Base-by-base conservation (phyloP, 2,329 filamentous ascomycete species). In the Botrytis cinerea region DNA sequence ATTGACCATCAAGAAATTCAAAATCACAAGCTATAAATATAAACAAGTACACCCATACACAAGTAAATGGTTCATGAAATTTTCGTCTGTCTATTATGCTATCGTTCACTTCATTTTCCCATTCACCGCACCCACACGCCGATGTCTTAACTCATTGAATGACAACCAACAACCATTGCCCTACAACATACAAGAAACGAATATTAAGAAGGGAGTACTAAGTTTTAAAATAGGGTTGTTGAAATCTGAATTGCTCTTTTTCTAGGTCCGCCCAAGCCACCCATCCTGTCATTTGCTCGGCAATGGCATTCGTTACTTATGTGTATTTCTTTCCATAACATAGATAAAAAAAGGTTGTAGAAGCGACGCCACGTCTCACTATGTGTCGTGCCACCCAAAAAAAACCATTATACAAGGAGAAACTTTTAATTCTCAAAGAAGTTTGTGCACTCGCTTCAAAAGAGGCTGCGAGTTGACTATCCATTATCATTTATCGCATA, bases 101-200 rank as follows among this genome's bases (percentile, higher is more conserved):
- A 68, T 68, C 66, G 40, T 68, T 68, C 46, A 68, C 48, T 57
- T 68, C 72, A 64, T 64, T 35, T 51, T 57, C 60, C 70, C 61
- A 16, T 40, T 71, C 59, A 46, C 71, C 59, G 28, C 57, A 67
- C 62, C 71, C 70, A 57, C 48, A 57, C 48, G 69, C 57, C 70
- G 43, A 45, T 48, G 22, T 61, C 18, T 57, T 70, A 43, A 66
- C 62, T 32, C 69, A 28, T 46, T 62, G 43, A 71, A 48, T 69
- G 57, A 22, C 54, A 64, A 59, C 35, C 59, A 43, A 66, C 70
- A 62, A 74, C 71, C 73, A 74, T 74, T 76, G 73, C 69, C 62
- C 74, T 45, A 61, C 73, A 74, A 72, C 72, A 76, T 72, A 76
- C 74, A 76, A 75, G 69, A 59, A 70, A 73, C 63, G 73, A 45